phyloP scores from a whole-genome alignment of 2,329 filamentous ascomycete genomes.

The Colletotrichum sublineola region DNA sequence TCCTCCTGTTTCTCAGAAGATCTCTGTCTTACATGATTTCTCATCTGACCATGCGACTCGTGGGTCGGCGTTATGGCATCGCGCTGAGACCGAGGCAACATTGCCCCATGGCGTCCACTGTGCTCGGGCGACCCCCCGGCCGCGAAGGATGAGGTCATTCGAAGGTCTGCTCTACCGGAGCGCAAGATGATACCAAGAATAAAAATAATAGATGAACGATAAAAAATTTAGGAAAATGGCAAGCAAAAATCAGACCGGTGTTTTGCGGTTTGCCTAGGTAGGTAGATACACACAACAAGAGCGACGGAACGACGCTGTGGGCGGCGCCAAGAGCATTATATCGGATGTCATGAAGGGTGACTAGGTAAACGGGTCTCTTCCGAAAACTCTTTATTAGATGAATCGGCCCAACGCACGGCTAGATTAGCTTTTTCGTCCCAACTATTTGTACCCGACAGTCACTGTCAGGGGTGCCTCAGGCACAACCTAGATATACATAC shows the following conservation, averaged over 20 bases:
- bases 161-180: not conserved
- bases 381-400: not conserved
- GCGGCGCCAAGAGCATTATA: not conserved
- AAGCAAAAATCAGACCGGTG: not conserved
- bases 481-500: too few species aligned
- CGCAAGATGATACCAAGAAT: too few species aligned
- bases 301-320: not conserved
- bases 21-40: not conserved
- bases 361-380: not conserved
- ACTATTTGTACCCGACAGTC: not conserved
- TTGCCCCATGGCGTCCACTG: not conserved
- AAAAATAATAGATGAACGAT: not conserved
- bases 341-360: not conserved
- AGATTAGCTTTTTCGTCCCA: constrained; percentile 4
- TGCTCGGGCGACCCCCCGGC: not conserved
- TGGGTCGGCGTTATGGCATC: constrained; percentile 21
- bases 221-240: not conserved
- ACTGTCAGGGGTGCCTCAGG: too few species aligned
- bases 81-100: not conserved
- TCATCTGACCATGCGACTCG: not conserved
- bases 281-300: not conserved
- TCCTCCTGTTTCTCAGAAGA: not conserved
- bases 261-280: not conserved
- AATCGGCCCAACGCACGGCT: not conserved
- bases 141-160: constrained; percentile 3